Evolutionary conservation across 2,329 filamentous ascomycete species (phyloP).

Genomic region (Penicillium italicum): DNA sequence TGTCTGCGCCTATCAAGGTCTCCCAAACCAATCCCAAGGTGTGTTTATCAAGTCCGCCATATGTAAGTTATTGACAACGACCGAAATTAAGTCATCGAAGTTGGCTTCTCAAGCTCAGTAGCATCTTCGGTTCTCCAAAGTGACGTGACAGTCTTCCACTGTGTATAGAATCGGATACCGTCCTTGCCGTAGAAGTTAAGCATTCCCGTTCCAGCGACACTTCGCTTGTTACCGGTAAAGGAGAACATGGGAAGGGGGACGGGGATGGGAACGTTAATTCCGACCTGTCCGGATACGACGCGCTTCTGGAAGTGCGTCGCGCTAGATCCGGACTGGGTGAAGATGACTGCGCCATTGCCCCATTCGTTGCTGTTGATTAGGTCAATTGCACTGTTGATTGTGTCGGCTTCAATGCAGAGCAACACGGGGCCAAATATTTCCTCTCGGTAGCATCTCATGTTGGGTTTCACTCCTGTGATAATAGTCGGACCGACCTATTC

Average conservation of each 20-base stretch:
- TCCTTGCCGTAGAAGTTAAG: conserved; percentile 31
- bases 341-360: conserved; percentile 61
- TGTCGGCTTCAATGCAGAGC: conserved; percentile 55
- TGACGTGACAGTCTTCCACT: conserved; percentile 3
- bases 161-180: conserved; percentile 1
- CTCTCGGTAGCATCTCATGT: conserved; percentile 61
- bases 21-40: not conserved
- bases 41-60: not conserved
- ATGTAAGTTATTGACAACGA: not conserved
- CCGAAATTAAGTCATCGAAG: not conserved
- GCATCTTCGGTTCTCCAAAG: conserved; percentile 4
- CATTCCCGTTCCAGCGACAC: conserved; percentile 76
- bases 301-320: conserved; percentile 58
- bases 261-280: conserved; percentile 62
- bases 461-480: conserved; percentile 58
- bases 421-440: conserved; percentile 63
- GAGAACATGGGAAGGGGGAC: conserved; percentile 58
- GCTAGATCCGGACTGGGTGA: conserved; percentile 57
- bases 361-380: conserved; percentile 62
- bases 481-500: conserved; percentile 47
- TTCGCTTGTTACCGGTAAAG: conserved; percentile 72
- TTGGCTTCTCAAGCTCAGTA: conserved; percentile 1
- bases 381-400: conserved; percentile 56
- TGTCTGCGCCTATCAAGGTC: not conserved
- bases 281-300: conserved; percentile 61